phyloP scores from a whole-genome alignment of 495 filamentous ascomycete species.

The Aspergillus sparsus region DNA sequence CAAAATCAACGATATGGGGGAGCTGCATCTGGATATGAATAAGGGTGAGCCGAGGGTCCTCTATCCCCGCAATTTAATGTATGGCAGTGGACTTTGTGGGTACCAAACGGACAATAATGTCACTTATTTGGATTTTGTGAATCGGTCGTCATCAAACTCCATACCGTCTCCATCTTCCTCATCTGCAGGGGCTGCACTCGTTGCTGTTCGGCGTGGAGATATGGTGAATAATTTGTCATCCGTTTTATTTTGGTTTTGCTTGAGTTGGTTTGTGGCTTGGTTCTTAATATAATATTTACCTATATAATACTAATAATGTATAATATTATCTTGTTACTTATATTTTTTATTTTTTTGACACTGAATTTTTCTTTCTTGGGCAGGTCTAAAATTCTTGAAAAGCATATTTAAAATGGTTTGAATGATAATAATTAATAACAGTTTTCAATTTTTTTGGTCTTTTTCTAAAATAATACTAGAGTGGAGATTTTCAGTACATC shows the following conservation, averaged over 20 bases:
- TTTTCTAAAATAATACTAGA: constrained; percentile 1
- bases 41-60: constrained; percentile 54
- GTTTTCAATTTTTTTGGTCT: background rate
- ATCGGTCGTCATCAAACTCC: constrained; percentile 2
- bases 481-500: constrained; percentile 12
- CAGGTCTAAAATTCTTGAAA: too few relatives aligned
- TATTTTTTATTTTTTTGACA: background rate
- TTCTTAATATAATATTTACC: background rate
- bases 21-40: constrained; percentile 46
- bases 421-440: background rate
- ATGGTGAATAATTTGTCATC: background rate
- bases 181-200: background rate
- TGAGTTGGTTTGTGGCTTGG: constrained; percentile 3
- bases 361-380: too few relatives aligned
- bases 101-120: constrained; percentile 22
- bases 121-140: constrained; percentile 21
- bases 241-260: background rate
- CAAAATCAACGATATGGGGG: constrained; percentile 45
- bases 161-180: background rate
- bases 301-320: too few relatives aligned
- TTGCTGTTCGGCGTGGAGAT: background rate
- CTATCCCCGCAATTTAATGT: constrained; percentile 32
- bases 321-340: background rate
- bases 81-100: constrained; percentile 42
- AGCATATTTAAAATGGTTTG: too few relatives aligned